Evolutionary conservation across 1,284 basidiomycete species (phyloP), one percentile per base, ranked within the genome.

Genomic region (Sphagnurus paluster): DNA sequence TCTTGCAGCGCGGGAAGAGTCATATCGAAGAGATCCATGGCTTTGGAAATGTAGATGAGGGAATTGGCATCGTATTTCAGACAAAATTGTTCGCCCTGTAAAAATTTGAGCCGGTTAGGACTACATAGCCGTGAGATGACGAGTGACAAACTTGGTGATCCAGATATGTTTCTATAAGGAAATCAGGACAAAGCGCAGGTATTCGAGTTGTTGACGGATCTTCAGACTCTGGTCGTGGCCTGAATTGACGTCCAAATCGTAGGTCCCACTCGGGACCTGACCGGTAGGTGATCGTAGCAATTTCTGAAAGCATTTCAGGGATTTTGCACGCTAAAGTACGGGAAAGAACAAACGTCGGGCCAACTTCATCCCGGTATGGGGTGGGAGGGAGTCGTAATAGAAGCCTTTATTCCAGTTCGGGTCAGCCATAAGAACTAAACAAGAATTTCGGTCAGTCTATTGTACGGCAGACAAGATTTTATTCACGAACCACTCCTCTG

Each of bases 21-120:
- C 83, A 99, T 88, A 70, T 98, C 96, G 66, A 99, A 99, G 1
- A 99, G 77, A 67, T 99, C 96, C 96, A 99, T 99, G 14, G 97
- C 96, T 72, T 99, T 99, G 16, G 90, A 93, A 53, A 98, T 84
- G 74, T 99, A 99, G 59, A 99, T 94, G 66, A 99, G 85, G 2
- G 93, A 97, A 71, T 99, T 99, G 49, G 97, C 96, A 65, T 99
- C 96, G 69, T 99, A 99, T 65, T 98, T 99, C 48, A 98, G 76
- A 66, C 96, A 99, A 73, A 99, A 99, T 60, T 93, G 84, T 69
- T 95, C 93, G 48, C 92, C 93, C 82, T 87, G 53, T 5, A n/a
- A 16, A 30, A 16, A 13, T 7, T n/a, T n/a, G n/a, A n/a, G n/a
- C n/a, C n/a, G n/a, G n/a, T n/a, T n/a, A n/a, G 36, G 11, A 13